Conservation (phyloP, 2,329 filamentous ascomycete species). For the Aspergillus candidus region DNA sequence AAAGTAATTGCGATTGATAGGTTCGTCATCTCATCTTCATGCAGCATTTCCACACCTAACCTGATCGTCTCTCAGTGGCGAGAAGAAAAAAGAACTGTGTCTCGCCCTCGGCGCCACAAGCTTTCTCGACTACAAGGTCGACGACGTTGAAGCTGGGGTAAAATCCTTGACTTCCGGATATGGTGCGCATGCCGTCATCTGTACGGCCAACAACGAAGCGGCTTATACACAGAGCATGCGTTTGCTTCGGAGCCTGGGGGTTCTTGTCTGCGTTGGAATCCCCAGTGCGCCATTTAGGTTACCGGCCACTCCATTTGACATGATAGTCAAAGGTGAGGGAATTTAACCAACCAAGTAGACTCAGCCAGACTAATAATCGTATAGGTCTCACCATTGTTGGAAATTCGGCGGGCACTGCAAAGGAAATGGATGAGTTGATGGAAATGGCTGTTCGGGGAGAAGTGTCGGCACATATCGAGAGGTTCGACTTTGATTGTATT, state of each 20-base stretch:
- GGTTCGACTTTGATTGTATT: conserved; percentile 31
- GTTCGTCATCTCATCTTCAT: conserved; percentile 11
- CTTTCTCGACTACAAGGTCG: conserved; percentile 31
- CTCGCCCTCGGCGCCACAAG: conserved; percentile 27
- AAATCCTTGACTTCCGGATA: conserved; percentile 36
- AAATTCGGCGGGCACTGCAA: conserved; percentile 41
- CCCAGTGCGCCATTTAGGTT: conserved; percentile 40
- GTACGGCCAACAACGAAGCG: conserved; percentile 41
- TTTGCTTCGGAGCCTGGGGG: conserved; percentile 41
- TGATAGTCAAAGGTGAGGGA: conserved; percentile 39
- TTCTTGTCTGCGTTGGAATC: conserved; percentile 44
- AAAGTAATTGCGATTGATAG: conserved; percentile 35
- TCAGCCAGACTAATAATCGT: background rate
- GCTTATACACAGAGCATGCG: conserved; percentile 42
- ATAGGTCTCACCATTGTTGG: conserved; percentile 41
- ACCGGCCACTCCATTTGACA: conserved; percentile 43
- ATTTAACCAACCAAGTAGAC: background rate
- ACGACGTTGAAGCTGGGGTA: conserved; percentile 37
- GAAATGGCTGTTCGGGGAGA: conserved; percentile 40
- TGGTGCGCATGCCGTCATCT: conserved; percentile 44
- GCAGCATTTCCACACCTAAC: background rate
- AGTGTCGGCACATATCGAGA: conserved; percentile 33
- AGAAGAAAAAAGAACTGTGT: conserved; percentile 30
- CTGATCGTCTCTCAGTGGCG: conserved; percentile 17
- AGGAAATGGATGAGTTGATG: conserved; percentile 43